Conservation (phyloP, 2,329 filamentous ascomycete species). For the Verticillium nubilum region DNA sequence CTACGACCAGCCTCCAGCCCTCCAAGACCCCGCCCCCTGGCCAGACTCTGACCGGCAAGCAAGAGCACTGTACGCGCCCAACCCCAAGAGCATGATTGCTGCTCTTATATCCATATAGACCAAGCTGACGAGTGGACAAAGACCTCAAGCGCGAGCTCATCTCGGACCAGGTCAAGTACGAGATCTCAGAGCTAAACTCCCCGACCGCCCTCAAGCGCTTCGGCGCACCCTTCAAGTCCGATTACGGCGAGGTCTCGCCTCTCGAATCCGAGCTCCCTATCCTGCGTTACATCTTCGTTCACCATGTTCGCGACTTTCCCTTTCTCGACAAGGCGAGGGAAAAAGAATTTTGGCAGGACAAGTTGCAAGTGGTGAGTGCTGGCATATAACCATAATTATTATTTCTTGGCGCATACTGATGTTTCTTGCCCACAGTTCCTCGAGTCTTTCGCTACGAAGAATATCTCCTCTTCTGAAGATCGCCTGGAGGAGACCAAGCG, state of each 20-base stretch:
- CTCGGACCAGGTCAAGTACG: conserved; percentile 79
- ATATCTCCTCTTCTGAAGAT: conserved; percentile 95
- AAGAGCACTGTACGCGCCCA: conserved; percentile 80
- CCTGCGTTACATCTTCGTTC: conserved; percentile 92
- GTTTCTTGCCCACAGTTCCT: conserved; percentile 61
- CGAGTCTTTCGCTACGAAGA: conserved; percentile 94
- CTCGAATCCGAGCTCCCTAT: conserved; percentile 92
- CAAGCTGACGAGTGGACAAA: conserved; percentile 26
- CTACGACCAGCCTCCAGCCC: conserved; percentile 18
- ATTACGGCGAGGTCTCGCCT: conserved; percentile 86
- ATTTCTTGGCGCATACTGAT: conserved; percentile 1
- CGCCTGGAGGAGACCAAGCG: conserved; percentile 94
- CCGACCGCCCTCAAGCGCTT: conserved; percentile 93
- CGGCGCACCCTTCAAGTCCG: conserved; percentile 89
- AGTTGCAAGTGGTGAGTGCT: conserved; percentile 76
- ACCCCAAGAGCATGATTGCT: neutral
- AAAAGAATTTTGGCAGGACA: conserved; percentile 99
- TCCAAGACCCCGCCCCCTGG: conserved; percentile 29
- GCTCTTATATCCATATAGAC: neutral
- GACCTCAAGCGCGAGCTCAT: conserved; percentile 96
- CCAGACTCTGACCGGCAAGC: conserved; percentile 76
- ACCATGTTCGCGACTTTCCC: conserved; percentile 96
- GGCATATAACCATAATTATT: neutral
- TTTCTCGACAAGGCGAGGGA: conserved; percentile 95
- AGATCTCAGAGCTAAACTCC: conserved; percentile 89